Conservation (phyloP, 75 land plant genomes). For the Picea sitchensis region DNA sequence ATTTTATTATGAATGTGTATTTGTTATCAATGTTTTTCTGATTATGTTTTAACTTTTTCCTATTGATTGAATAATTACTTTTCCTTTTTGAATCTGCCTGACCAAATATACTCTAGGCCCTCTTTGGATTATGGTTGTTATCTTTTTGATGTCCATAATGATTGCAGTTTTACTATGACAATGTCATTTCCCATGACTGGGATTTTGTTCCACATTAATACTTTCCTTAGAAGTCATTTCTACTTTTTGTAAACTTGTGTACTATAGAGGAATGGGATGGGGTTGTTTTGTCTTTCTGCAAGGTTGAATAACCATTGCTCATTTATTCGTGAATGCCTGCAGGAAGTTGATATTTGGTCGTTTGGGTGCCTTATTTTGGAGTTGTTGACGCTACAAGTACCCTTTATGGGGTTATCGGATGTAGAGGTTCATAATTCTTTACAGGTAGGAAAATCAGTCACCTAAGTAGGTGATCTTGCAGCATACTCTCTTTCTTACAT, state of each 20-base stretch:
- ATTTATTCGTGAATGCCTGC: slow-evolving; percentile 12
- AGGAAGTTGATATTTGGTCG: slow-evolving; percentile 99
- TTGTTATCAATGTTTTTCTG: no score
- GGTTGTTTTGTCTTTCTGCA: no score
- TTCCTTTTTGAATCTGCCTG: no score
- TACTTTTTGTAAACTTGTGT: not conserved
- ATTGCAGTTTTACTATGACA: not conserved
- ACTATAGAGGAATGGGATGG: not conserved
- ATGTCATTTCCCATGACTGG: not conserved
- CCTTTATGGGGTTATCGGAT: slow-evolving; percentile 59
- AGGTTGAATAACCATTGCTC: not conserved
- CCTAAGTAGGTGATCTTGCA: not conserved
- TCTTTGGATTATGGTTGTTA: no score
- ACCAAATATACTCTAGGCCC: no score
- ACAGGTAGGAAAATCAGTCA: slow-evolving; percentile 39
- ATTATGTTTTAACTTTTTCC: no score
- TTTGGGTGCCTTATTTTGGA: slow-evolving; percentile 87
- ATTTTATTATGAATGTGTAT: no score
- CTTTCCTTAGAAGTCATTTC: not conserved
- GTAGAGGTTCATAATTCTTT: slow-evolving; percentile 54
- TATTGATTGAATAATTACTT: no score
- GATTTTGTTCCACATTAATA: not conserved
- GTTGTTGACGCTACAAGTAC: slow-evolving; percentile 73
- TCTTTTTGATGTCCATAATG: not conserved
- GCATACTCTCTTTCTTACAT: not conserved